Evolutionary conservation across 495 filamentous ascomycete species (phyloP), one percentile per base, ranked within the genome.

Genomic region (Penicillium atrosanguineum): DNA sequence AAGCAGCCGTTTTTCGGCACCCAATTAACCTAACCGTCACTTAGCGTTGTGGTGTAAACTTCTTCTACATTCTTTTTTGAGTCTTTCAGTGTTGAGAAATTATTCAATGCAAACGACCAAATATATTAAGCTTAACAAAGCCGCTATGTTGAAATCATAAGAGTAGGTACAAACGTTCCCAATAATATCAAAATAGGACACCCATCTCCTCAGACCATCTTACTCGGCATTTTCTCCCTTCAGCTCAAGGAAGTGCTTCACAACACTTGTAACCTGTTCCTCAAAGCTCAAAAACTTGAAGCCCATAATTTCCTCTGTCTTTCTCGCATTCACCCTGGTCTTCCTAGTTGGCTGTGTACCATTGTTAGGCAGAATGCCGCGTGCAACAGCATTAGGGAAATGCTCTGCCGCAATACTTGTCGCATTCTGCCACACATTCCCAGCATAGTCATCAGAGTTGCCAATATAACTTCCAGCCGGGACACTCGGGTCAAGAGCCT

Each of bases 231-330:
- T 46, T 25, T 46, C 26, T 6, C 28, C 26, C 26, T 36, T 31
- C 31, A 34, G 26, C 26, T 46, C 44, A 20, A 46, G 21, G 18
- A 34, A 31, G 18, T 46, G 44, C 26, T 19, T 26, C 25, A 46
- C 44, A 28, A 31, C 28, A 36, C 26, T 46, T 29, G 26, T 46
- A 7, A 46, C 16, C 44, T 46, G 44, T 46, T 46, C 25, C 12
- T 46, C 44, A 34, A 19, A 46, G 25, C 44, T 46, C 23, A 46
- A 29, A 29, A 31, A 46, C 18, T 46, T 46, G 11, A 46, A 15
- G 6, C 23, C 23, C 44, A 31, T 46, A 4, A 46, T 21, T 28
- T 46, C 44, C 44, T 31, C 21, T 0, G 25, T 46, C 25, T 16
- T 46, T n/a, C n/a, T 26, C 16, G 44, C 44, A 31, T 46, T n/a